These are phyloP conservation scores for Malbranchea zuffiana DNA, from an alignment of 2,329 filamentous ascomycete species.

Conservation along the genomic window DNA sequence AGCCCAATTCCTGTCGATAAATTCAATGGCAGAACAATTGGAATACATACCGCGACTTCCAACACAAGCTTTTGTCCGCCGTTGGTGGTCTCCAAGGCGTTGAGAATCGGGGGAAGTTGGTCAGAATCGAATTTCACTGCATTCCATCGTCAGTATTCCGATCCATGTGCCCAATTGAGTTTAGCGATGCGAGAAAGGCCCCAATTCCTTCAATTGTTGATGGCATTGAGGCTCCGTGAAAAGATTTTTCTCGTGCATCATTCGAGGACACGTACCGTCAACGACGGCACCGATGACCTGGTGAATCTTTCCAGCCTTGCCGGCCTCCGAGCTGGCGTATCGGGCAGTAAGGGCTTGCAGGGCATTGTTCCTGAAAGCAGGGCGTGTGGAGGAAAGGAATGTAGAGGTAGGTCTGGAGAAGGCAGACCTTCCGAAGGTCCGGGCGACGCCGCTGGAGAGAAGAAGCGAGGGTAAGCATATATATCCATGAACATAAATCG, in stretches of 20 bases:
- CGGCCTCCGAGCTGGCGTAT: constrained; percentile 50
- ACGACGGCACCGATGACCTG: constrained; percentile 98
- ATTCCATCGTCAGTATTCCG: constrained; percentile 22
- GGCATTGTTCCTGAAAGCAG: constrained; percentile 47
- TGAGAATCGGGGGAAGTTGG: constrained; percentile 92
- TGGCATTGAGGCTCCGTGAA: constrained; percentile 16
- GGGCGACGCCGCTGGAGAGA: constrained; percentile 50
- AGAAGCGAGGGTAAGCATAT: constrained; percentile 14
- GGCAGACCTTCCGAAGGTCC: constrained; percentile 51
- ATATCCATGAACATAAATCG: constrained; percentile 4
- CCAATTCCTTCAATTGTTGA: constrained; percentile 6
- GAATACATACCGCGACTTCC: constrained; percentile 75
- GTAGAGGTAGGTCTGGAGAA: constrained; percentile 46
- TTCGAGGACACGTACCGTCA: constrained; percentile 59
- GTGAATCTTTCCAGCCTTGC: constrained; percentile 53
- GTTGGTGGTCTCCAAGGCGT: constrained; percentile 86
- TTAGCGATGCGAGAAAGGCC: background rate
- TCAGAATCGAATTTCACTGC: constrained; percentile 93
- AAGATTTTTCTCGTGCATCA: constrained; percentile 32
- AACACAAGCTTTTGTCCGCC: constrained; percentile 88
- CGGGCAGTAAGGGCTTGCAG: constrained; percentile 49
- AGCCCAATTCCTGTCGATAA: constrained; percentile 1
- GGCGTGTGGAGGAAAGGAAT: constrained; percentile 43
- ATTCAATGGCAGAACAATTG: no score
- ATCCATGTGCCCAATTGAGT: constrained; percentile 12